Percentiles rank a stretch among this genome's conserved stretches.
Evolutionary conservation across 139 green algal species (phyloP).

Genomic region (Ostreobium quekettii): DNA sequence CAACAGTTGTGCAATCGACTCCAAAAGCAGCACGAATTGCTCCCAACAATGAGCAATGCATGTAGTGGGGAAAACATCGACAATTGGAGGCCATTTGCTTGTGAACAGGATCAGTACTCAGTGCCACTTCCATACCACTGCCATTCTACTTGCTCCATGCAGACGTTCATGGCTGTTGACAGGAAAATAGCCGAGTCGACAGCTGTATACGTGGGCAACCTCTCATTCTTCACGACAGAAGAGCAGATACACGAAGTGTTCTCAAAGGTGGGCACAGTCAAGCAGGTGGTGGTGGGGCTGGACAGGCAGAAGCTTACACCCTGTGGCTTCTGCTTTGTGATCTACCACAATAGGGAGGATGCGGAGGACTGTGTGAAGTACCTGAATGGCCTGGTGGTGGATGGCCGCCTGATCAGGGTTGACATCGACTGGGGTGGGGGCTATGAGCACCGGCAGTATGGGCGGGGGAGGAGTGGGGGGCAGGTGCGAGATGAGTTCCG

Average conservation of each 20-base stretch:
- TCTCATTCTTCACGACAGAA: slow-evolving; percentile 95
- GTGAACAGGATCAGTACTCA: too few relatives aligned
- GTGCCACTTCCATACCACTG: too few relatives aligned
- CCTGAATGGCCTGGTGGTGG: slow-evolving; percentile 87
- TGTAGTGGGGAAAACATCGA: too few relatives aligned
- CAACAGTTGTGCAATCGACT: too few relatives aligned
- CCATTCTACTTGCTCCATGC: too few relatives aligned
- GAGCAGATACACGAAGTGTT: slow-evolving; percentile 87
- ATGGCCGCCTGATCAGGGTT: slow-evolving; percentile 84
- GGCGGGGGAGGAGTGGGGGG: slow-evolving; percentile 75
- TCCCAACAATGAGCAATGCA: too few relatives aligned
- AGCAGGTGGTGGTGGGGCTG: slow-evolving; percentile 92
- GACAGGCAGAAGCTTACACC: slow-evolving; percentile 84
- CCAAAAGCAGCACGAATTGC: too few relatives aligned
- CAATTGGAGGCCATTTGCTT: too few relatives aligned
- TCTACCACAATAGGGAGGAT: slow-evolving; percentile 70
- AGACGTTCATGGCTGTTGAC: too few relatives aligned
- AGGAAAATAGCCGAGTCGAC: slow-evolving; percentile 64
- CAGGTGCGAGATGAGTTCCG: slow-evolving; percentile 95
- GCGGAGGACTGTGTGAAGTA: slow-evolving; percentile 75
- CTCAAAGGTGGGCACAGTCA: slow-evolving; percentile 65
- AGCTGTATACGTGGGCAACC: slow-evolving; percentile 95
- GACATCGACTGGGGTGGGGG: slow-evolving; percentile 99
- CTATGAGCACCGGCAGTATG: slow-evolving; percentile 93
- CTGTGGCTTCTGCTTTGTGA: slow-evolving; percentile 97